Evolutionary conservation across 2,329 filamentous ascomycete genomes (phyloP).

Genomic region (Fusarium sp.): DNA sequence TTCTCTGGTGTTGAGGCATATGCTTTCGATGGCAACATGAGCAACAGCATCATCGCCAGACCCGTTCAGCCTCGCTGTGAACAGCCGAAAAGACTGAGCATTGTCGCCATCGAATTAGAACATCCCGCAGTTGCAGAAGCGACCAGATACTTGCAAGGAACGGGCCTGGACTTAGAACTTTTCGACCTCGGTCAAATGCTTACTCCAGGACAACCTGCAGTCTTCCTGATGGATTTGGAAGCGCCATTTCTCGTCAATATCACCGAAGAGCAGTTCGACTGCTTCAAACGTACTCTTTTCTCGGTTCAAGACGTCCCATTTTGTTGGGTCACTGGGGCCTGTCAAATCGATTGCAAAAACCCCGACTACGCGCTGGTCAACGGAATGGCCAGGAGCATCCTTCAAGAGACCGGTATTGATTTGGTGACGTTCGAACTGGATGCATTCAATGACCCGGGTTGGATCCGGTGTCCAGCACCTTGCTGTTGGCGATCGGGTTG

Average conservation of each 20-base stretch:
- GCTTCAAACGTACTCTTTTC: slow-evolving; percentile 5
- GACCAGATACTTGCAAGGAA: neutral
- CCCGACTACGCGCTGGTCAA: slow-evolving; percentile 12
- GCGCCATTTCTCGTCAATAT: slow-evolving; percentile 7
- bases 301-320: slow-evolving; percentile 5
- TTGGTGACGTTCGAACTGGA: slow-evolving; percentile 7
- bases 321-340: slow-evolving; percentile 10
- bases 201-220: slow-evolving; percentile 6
- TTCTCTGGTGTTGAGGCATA: slow-evolving; percentile 10
- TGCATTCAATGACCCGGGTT: slow-evolving; percentile 32
- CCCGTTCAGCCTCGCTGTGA: neutral
- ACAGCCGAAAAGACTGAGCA: slow-evolving; percentile 4
- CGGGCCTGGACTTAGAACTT: slow-evolving; percentile 2
- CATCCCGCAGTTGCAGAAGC: neutral
- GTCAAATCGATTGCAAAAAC: slow-evolving; percentile 9
- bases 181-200: slow-evolving; percentile 4
- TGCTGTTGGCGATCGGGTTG: slow-evolving; percentile 49
- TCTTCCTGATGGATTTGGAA: slow-evolving; percentile 12
- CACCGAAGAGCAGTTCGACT: neutral
- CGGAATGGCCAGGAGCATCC: slow-evolving; percentile 10
- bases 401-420: slow-evolving; percentile 11
- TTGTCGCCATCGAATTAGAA: neutral
- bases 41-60: slow-evolving; percentile 10
- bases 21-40: slow-evolving; percentile 12
- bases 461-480: slow-evolving; percentile 46